Conservation (phyloP, 108 stramenopile species). For the Discostella pseudostelligera region DNA sequence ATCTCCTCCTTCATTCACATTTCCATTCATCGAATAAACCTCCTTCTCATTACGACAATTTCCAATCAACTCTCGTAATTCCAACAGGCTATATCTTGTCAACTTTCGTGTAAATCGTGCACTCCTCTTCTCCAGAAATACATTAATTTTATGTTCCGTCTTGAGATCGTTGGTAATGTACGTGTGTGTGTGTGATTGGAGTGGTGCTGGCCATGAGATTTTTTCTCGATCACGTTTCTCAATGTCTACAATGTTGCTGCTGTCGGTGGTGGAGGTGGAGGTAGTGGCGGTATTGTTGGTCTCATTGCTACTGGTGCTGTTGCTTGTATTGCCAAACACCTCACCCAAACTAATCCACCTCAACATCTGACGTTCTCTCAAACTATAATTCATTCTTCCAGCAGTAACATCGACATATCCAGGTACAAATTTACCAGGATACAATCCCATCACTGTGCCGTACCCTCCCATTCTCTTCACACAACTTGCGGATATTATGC, state of each 20-base stretch:
- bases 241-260: constrained; percentile 24
- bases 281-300: no score
- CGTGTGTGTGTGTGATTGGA: constrained; percentile 70
- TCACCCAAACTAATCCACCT: constrained; percentile 77
- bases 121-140: constrained; percentile 79
- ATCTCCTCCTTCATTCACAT: constrained; percentile 9
- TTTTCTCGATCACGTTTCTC: constrained; percentile 59
- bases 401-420: constrained; percentile 64
- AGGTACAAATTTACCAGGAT: constrained; percentile 55
- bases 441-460: constrained; percentile 69
- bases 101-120: constrained; percentile 75
- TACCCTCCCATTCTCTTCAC: constrained; percentile 86
- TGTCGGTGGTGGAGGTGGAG: no score
- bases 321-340: constrained; percentile 43
- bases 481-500: constrained; percentile 70
- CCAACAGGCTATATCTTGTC: constrained; percentile 60
- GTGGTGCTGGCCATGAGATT: constrained; percentile 70
- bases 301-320: no score
- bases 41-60: constrained; percentile 20
- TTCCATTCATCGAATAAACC: background rate
- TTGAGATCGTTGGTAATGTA: constrained; percentile 58
- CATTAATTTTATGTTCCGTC: constrained; percentile 35
- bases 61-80: constrained; percentile 51
- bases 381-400: constrained; percentile 66
- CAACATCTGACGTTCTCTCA: constrained; percentile 57